Percentiles rank a stretch among this genome's conserved stretches.
These are phyloP conservation scores for Huntiella moniliformis DNA, from an alignment of 2,329 filamentous ascomycete genomes.

Conservation along the genomic window DNA sequence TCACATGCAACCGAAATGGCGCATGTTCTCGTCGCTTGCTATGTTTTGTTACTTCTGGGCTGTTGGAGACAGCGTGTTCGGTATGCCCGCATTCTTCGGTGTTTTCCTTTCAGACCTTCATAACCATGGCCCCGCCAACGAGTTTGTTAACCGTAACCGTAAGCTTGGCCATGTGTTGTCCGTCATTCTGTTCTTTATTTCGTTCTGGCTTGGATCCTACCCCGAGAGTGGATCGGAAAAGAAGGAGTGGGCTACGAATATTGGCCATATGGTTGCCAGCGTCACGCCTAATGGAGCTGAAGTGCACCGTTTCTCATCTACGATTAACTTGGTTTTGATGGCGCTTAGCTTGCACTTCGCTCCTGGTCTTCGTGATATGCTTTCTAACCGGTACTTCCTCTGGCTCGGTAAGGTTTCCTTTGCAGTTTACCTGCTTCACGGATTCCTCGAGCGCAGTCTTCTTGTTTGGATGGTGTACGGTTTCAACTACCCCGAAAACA, in stretches of 20 bases:
- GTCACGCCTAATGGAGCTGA: slow-evolving; percentile 30
- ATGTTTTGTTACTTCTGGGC: slow-evolving; percentile 32
- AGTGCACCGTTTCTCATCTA: slow-evolving; percentile 23
- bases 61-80: slow-evolving; percentile 23
- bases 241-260: slow-evolving; percentile 32
- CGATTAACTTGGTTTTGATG: slow-evolving; percentile 23
- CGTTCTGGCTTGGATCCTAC: slow-evolving; percentile 39
- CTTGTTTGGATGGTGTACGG: slow-evolving; percentile 42
- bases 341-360: slow-evolving; percentile 34
- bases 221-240: slow-evolving; percentile 36
- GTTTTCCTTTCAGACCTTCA: slow-evolving; percentile 43
- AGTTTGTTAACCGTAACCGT: slow-evolving; percentile 27
- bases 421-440: slow-evolving; percentile 45
- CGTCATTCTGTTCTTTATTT: slow-evolving; percentile 28
- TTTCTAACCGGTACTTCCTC: slow-evolving; percentile 35
- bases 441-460: slow-evolving; percentile 37
- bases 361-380: slow-evolving; percentile 28
- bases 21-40: slow-evolving; percentile 27
- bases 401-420: slow-evolving; percentile 47
- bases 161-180: slow-evolving; percentile 26
- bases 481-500: slow-evolving; percentile 20
- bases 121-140: slow-evolving; percentile 28
- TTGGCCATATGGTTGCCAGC: slow-evolving; percentile 23
- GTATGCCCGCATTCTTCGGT: slow-evolving; percentile 42
- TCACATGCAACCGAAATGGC: slow-evolving; percentile 28